Evolutionary conservation across 306 rosid genomes (phyloP).

Genomic region (Luffa aegyptiaca): DNA sequence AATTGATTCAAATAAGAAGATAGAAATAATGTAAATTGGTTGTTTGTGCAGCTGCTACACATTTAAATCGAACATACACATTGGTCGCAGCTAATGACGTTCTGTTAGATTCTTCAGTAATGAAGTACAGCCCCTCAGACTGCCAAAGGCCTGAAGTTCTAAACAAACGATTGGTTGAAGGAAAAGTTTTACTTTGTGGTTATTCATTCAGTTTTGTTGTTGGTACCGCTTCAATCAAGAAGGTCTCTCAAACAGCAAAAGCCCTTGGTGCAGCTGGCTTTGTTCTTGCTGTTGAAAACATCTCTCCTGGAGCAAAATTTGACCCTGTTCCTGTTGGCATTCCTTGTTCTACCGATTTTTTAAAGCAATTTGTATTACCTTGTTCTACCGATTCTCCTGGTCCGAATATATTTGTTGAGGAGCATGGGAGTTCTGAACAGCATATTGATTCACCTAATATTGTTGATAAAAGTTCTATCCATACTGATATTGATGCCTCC

Average conservation of each 20-base stretch:
- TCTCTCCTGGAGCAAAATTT: slow-evolving; percentile 84
- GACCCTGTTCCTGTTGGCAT: slow-evolving; percentile 90
- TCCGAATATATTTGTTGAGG: too few species aligned
- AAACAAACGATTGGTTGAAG: slow-evolving; percentile 80
- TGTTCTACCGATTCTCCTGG: too few species aligned
- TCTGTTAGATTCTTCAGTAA: slow-evolving; percentile 78
- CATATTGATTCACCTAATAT: too few species aligned
- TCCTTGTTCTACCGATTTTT: slow-evolving; percentile 34
- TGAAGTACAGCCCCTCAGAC: slow-evolving; percentile 79
- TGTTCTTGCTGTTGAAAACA: slow-evolving; percentile 90
- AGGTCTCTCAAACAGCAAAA: slow-evolving; percentile 85
- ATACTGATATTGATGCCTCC: too few species aligned
- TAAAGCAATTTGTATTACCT: too few species aligned
- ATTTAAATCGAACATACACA: slow-evolving; percentile 55
- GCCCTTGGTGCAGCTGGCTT: slow-evolving; percentile 95
- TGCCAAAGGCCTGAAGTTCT: slow-evolving; percentile 92
- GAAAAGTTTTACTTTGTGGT: slow-evolving; percentile 96
- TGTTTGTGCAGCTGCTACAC: slow-evolving; percentile 69
- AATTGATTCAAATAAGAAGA: not conserved
- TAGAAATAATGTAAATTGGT: slow-evolving; percentile 4
- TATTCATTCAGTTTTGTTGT: slow-evolving; percentile 89
- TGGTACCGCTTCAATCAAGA: slow-evolving; percentile 80
- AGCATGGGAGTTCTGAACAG: too few species aligned
- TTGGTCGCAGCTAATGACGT: slow-evolving; percentile 94
- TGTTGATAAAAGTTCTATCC: too few species aligned